Percentiles rank a stretch among this genome's conserved stretches.
These are phyloP conservation scores for Corrigiola litoralis DNA, from an alignment of 179 eudicot species.

Conservation along the genomic window DNA sequence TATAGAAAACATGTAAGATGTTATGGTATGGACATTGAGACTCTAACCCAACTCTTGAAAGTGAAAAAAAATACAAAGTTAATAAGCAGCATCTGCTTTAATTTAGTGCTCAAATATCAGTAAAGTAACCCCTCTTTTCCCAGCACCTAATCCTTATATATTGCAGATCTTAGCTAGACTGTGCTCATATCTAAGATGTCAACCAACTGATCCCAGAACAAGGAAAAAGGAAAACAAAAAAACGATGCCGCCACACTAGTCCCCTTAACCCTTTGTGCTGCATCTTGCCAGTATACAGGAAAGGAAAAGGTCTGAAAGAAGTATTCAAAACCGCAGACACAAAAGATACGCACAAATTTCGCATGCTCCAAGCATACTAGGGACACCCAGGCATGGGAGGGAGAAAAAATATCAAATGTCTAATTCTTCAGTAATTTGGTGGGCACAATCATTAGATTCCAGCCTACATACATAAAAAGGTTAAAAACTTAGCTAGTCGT, in stretches of 20 bases:
- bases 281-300: no score
- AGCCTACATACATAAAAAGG: background rate
- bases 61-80: background rate
- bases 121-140: no score
- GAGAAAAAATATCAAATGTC: background rate
- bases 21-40: constrained; percentile 14
- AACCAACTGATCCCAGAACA: background rate
- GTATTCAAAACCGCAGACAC: background rate
- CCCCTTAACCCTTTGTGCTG: no score
- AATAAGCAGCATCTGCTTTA: background rate
- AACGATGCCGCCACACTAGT: no score
- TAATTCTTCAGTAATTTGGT: no score
- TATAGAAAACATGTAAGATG: constrained; percentile 25
- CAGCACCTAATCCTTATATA: no score
- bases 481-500: background rate
- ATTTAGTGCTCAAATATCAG: no score
- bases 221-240: background rate
- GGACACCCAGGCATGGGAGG: no score
- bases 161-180: no score
- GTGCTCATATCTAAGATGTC: no score
- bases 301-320: background rate
- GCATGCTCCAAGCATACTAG: background rate
- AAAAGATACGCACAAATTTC: background rate
- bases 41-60: background rate
- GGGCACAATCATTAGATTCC: no score